phyloP scores from a whole-genome alignment of 73 alveolate species.

The Tetrahymena elliotti region DNA sequence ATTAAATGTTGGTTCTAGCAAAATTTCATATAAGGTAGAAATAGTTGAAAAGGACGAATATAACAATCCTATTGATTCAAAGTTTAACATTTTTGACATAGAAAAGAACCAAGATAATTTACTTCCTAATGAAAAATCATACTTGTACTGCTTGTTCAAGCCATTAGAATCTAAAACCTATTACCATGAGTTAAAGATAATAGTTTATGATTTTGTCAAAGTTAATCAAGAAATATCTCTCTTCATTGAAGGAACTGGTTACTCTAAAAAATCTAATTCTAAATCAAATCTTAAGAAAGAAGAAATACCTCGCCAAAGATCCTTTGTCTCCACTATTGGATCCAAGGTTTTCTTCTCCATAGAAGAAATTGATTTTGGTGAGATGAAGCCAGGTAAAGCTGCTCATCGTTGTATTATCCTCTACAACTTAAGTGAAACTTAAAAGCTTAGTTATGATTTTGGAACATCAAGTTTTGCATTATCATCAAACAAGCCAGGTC shows the following conservation, averaged over 20 bases:
- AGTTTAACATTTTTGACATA: constrained; percentile 86
- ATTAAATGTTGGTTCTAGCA: constrained; percentile 89
- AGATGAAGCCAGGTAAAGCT: constrained; percentile 74
- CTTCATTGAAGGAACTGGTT: constrained; percentile 42
- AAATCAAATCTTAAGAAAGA: constrained; percentile 36
- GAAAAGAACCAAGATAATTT: constrained; percentile 90
- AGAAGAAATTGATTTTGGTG: constrained; percentile 97
- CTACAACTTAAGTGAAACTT: constrained; percentile 78
- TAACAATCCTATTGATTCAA: constrained; percentile 63
- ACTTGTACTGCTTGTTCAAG: constrained; percentile 78
- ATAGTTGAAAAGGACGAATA: constrained; percentile 58
- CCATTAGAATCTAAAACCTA: constrained; percentile 93
- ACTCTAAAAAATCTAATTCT: constrained; percentile 38
- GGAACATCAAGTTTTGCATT: constrained; percentile 41
- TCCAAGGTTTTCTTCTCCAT: constrained; percentile 86
- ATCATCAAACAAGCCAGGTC: constrained; percentile 68
- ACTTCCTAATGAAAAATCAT: constrained; percentile 83
- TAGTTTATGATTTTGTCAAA: constrained; percentile 82
- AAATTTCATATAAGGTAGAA: constrained; percentile 83
- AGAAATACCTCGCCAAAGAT: constrained; percentile 73
- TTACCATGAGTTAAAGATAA: constrained; percentile 72
- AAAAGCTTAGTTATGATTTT: constrained; percentile 85
- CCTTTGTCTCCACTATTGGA: constrained; percentile 64
- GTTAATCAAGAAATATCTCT: constrained; percentile 58
- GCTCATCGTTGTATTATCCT: constrained; percentile 84